These are phyloP conservation scores for Melastoma candidum DNA, from an alignment of 441 rosid species.

Conservation along the genomic window DNA sequence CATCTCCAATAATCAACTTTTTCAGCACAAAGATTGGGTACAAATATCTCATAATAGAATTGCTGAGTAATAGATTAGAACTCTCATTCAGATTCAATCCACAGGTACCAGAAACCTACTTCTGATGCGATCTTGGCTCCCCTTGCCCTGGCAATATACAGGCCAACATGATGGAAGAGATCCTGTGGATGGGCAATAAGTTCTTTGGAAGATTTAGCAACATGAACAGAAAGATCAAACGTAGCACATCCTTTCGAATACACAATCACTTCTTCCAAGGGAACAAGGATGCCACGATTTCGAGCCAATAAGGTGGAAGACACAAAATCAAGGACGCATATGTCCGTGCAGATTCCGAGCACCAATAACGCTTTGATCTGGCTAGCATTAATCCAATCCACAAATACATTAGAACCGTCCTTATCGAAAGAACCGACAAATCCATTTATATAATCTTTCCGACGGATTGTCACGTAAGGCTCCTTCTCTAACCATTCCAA, in stretches of 20 bases:
- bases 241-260: slow-evolving; percentile 84
- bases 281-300: slow-evolving; percentile 51
- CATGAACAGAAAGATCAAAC: slow-evolving; percentile 54
- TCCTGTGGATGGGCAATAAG: slow-evolving; percentile 86
- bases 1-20: too few relatives aligned
- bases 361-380: slow-evolving; percentile 62
- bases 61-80: too few relatives aligned
- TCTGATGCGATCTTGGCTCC: slow-evolving; percentile 81
- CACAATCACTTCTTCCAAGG: slow-evolving; percentile 57
- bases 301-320: slow-evolving; percentile 57
- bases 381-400: slow-evolving; percentile 57
- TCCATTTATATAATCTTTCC: slow-evolving; percentile 78
- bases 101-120: slow-evolving; percentile 30
- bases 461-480: slow-evolving; percentile 42
- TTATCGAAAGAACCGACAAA: slow-evolving; percentile 67
- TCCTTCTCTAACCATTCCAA: slow-evolving; percentile 68
- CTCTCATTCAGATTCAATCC: not conserved
- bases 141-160: slow-evolving; percentile 73
- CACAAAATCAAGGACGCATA: slow-evolving; percentile 76
- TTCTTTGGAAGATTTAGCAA: slow-evolving; percentile 40
- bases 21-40: too few relatives aligned
- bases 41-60: too few relatives aligned
- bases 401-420: slow-evolving; percentile 76
- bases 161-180: slow-evolving; percentile 82
- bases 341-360: slow-evolving; percentile 86